These are phyloP conservation scores for Xylaria venustula DNA, from an alignment of 495 filamentous ascomycete genomes.

Conservation along the genomic window DNA sequence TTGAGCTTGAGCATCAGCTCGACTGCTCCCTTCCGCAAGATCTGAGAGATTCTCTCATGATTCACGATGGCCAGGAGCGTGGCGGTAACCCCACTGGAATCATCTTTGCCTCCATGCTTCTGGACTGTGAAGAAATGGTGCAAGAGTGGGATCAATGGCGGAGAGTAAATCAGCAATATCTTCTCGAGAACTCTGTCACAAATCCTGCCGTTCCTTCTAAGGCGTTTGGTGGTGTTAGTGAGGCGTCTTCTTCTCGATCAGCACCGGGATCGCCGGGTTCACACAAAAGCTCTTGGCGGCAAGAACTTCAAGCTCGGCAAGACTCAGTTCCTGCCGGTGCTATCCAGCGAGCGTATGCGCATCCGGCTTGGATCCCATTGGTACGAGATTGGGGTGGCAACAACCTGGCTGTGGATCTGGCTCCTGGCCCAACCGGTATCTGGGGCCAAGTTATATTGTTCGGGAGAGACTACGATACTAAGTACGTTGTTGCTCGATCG, in stretches of 20 bases:
- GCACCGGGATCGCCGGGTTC: conserved; percentile 52
- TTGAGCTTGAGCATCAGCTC: conserved; percentile 93
- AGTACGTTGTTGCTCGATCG: conserved; percentile 91
- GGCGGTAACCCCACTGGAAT: conserved; percentile 88
- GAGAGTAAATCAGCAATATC: conserved; percentile 84
- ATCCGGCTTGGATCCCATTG: conserved; percentile 93
- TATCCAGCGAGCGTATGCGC: conserved; percentile 90
- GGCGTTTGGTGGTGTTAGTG: conserved; percentile 59
- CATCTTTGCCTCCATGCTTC: conserved; percentile 89
- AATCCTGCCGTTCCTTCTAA: conserved; percentile 62
- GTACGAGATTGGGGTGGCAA: conserved; percentile 98
- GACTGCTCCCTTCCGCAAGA: conserved; percentile 94
- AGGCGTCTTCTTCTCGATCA: conserved; percentile 49
- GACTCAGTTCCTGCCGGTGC: conserved; percentile 83
- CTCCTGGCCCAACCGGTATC: conserved; percentile 82
- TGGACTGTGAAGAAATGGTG: conserved; percentile 98
- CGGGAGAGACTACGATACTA: conserved; percentile 96
- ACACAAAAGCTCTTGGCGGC: conserved; percentile 64
- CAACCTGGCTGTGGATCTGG: conserved; percentile 90
- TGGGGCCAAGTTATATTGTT: conserved; percentile 98
- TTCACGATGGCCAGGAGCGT: conserved; percentile 95
- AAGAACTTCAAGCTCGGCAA: conserved; percentile 81
- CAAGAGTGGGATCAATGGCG: conserved; percentile 98
- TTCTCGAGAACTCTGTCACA: conserved; percentile 55
- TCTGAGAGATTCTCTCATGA: conserved; percentile 83